Conservation (phyloP, 2,329 filamentous ascomycete genomes). For the Boeremia lycopersici region DNA sequence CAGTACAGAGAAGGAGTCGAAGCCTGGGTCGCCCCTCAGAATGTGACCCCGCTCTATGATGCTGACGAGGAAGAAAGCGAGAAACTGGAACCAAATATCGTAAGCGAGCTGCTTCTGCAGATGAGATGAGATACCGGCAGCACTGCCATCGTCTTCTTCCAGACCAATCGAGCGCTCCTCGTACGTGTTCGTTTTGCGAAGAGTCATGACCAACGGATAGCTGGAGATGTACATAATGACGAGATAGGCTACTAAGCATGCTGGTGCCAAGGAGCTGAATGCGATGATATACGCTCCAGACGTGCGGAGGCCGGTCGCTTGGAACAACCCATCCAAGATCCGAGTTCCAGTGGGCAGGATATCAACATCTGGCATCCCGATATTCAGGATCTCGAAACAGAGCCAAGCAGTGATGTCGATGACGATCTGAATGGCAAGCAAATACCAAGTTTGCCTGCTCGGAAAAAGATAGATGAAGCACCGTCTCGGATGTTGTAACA, state of each 20-base stretch:
- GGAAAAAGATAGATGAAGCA: conserved; percentile 72
- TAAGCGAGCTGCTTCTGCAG: conserved; percentile 69
- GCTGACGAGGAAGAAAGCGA: conserved; percentile 65
- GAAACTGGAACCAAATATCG: conserved; percentile 69
- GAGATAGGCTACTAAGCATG: conserved; percentile 65
- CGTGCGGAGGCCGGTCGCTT: conserved; percentile 65
- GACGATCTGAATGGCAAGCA: conserved; percentile 64
- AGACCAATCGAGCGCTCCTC: conserved; percentile 71
- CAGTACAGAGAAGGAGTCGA: conserved; percentile 44
- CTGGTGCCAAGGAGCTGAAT: conserved; percentile 62
- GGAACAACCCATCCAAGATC: conserved; percentile 69
- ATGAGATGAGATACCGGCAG: conserved; percentile 50
- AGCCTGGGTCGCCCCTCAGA: conserved; percentile 42
- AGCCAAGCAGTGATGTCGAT: conserved; percentile 70
- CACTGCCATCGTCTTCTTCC: conserved; percentile 46
- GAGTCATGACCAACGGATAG: conserved; percentile 67
- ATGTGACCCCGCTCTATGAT: conserved; percentile 65
- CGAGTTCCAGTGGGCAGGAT: conserved; percentile 60
- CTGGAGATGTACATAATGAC: conserved; percentile 72
- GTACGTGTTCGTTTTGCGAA: conserved; percentile 74
- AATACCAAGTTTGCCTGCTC: conserved; percentile 67
- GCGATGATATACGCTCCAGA: conserved; percentile 70
- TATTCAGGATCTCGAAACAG: conserved; percentile 68
- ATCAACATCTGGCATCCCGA: conserved; percentile 64
- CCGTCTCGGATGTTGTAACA: conserved; percentile 67